Evolutionary conservation across 371 early-diverging fungal species (phyloP).

Genomic region (Mortierella sp.): DNA sequence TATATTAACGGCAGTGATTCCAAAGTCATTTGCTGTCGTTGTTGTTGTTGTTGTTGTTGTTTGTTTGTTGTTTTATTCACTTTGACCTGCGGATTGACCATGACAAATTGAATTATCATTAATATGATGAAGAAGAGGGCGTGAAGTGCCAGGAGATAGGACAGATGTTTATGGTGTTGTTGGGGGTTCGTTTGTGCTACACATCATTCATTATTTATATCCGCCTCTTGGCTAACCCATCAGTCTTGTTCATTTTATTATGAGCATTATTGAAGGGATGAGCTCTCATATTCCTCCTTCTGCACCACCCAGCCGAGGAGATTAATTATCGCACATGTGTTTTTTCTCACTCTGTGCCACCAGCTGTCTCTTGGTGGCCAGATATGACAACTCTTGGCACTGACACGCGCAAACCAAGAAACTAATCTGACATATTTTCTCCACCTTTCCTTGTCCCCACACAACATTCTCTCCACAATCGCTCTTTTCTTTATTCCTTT

Average conservation of each 20-base stretch:
- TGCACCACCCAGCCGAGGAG: slow-evolving; percentile 1
- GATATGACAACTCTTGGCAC: slow-evolving; percentile 11
- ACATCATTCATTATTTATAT: background rate
- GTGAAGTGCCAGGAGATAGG: background rate
- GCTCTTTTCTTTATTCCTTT: background rate
- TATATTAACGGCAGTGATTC: background rate
- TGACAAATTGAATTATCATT: slow-evolving; percentile 29
- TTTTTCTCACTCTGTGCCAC: background rate
- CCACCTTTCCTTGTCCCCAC: background rate
- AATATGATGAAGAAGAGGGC: slow-evolving; percentile 2
- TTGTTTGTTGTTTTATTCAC: background rate
- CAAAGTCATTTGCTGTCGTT: background rate
- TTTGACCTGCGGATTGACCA: slow-evolving; percentile 28
- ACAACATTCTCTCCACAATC: background rate
- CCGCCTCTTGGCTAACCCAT: background rate
- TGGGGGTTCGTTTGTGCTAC: slow-evolving; percentile 14
- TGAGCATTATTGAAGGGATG: background rate
- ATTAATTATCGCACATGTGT: background rate
- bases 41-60: background rate
- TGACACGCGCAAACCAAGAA: background rate
- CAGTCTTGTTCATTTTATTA: background rate
- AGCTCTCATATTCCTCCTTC: background rate
- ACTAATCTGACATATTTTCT: background rate
- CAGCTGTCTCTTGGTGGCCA: background rate
- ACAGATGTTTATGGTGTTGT: slow-evolving; percentile 1